These are phyloP conservation scores for Exophiala lecanii-corni DNA, from an alignment of 2,329 filamentous ascomycete species.

Conservation along the genomic window DNA sequence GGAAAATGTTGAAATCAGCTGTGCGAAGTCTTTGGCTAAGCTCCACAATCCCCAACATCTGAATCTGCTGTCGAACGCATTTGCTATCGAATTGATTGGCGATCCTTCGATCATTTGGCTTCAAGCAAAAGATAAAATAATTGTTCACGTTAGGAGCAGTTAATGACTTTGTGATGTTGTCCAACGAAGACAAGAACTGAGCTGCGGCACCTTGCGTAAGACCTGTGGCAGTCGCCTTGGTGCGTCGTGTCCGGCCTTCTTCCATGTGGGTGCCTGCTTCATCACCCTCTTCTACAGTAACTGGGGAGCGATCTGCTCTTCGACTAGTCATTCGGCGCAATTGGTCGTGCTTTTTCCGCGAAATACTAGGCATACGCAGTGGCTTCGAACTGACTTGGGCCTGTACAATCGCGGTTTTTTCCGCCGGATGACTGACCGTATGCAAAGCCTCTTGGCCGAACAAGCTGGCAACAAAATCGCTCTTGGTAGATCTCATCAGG, in stretches of 20 bases:
- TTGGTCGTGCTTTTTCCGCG: constrained; percentile 66
- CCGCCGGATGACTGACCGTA: constrained; percentile 87
- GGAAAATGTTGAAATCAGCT: constrained; percentile 91
- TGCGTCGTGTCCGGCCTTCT: constrained; percentile 23
- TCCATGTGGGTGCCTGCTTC: constrained; percentile 21
- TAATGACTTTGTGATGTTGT: constrained; percentile 85
- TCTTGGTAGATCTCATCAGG: constrained; percentile 81
- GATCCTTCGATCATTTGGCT: constrained; percentile 93
- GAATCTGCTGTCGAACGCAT: constrained; percentile 89
- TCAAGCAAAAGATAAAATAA: constrained; percentile 95
- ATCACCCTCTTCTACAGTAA: constrained; percentile 38
- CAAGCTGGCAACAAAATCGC: constrained; percentile 79
- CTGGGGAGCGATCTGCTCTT: constrained; percentile 31
- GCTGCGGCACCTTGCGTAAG: constrained; percentile 77
- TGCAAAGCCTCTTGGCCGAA: constrained; percentile 96
- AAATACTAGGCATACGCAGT: constrained; percentile 85
- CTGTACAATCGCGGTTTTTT: constrained; percentile 87
- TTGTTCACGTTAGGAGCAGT: constrained; percentile 78
- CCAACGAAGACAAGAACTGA: constrained; percentile 83
- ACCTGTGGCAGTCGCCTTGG: constrained; percentile 38
- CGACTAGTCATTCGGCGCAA: constrained; percentile 43
- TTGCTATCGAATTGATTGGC: constrained; percentile 99
- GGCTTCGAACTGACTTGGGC: constrained; percentile 95
- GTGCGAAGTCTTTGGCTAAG: constrained; percentile 90
- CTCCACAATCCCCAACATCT: constrained; percentile 93